A percentile compares a stretch with the other conserved stretches of the same genome.
Conservation (phyloP, 495 filamentous ascomycete species). For the Monascus purpureus region DNA sequence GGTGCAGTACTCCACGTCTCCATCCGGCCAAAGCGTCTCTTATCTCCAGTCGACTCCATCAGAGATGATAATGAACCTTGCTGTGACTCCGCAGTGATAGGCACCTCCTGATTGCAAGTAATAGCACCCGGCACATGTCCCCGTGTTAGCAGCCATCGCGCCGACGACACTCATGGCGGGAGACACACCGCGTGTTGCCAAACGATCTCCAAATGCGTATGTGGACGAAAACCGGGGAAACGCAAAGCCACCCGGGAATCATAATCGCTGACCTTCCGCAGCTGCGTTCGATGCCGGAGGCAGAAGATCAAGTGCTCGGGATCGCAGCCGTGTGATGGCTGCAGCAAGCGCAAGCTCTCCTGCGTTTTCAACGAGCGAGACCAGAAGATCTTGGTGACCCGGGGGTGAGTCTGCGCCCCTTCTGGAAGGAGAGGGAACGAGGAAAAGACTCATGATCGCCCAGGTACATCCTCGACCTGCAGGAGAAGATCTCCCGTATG, state of each 20-base stretch:
- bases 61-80: too few relatives aligned
- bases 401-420: constrained; percentile 13
- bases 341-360: constrained; percentile 27
- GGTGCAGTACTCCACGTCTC: too few relatives aligned
- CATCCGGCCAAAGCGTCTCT: too few relatives aligned
- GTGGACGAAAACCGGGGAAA: constrained; percentile 1
- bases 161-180: too few relatives aligned
- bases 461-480: constrained; percentile 26
- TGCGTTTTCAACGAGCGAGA: constrained; percentile 27
- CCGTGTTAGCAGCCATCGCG: too few relatives aligned
- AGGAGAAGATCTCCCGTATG: constrained; percentile 16
- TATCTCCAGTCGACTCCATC: too few relatives aligned
- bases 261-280: constrained; percentile 7
- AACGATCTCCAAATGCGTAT: constrained; percentile 27
- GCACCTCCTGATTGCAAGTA: too few relatives aligned
- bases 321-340: constrained; percentile 26
- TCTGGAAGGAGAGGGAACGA: not conserved
- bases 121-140: too few relatives aligned
- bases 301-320: constrained; percentile 35
- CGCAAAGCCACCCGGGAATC: not conserved
- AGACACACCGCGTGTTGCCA: constrained; percentile 18
- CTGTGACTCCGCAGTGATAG: too few relatives aligned
- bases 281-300: constrained; percentile 28
- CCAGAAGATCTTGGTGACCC: constrained; percentile 29
- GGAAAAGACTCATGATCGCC: constrained; percentile 1